Percentiles rank a stretch among this genome's conserved stretches.
phyloP scores from a whole-genome alignment of 176 grass and related monocot genomes.

The Saccharum spontaneum region DNA sequence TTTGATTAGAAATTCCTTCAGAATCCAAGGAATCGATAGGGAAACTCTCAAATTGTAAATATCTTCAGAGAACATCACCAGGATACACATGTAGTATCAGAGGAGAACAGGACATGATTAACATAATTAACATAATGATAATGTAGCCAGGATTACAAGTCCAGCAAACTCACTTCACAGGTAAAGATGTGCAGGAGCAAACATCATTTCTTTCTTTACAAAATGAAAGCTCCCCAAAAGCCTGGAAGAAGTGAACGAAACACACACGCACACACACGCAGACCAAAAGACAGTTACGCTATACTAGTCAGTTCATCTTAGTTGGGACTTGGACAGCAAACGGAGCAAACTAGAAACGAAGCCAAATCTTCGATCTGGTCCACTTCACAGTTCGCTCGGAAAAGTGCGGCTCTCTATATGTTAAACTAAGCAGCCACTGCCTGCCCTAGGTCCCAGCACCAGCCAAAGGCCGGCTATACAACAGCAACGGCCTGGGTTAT shows the following conservation, averaged over 20 bases:
- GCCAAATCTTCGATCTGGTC: constrained; percentile 59
- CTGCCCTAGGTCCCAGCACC: neutral
- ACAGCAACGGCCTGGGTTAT: constrained; percentile 17
- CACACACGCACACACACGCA: constrained; percentile 4
- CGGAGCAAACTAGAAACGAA: constrained; percentile 47
- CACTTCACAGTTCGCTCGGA: constrained; percentile 39
- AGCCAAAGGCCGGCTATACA: constrained; percentile 29
- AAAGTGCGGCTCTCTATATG: constrained; percentile 35
- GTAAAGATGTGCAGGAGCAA: constrained; percentile 36
- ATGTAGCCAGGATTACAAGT: constrained; percentile 34
- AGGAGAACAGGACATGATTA: constrained; percentile 25
- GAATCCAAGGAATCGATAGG: neutral
- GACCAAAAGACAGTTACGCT: constrained; percentile 31
- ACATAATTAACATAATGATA: constrained; percentile 33
- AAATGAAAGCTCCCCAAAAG: constrained; percentile 40
- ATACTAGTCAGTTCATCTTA: constrained; percentile 54
- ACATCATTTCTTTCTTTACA: constrained; percentile 57
- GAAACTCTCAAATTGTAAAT: neutral
- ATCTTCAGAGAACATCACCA: neutral
- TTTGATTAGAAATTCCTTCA: neutral
- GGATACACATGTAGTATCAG: neutral
- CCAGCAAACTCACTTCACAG: constrained; percentile 41
- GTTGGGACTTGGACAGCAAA: constrained; percentile 44
- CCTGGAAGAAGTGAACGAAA: constrained; percentile 32
- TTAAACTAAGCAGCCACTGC: constrained; percentile 23